Percentiles rank a stretch among this genome's conserved stretches.
Conservation (phyloP, 169 alveolate species). For the Cryptosporidium parvum region DNA sequence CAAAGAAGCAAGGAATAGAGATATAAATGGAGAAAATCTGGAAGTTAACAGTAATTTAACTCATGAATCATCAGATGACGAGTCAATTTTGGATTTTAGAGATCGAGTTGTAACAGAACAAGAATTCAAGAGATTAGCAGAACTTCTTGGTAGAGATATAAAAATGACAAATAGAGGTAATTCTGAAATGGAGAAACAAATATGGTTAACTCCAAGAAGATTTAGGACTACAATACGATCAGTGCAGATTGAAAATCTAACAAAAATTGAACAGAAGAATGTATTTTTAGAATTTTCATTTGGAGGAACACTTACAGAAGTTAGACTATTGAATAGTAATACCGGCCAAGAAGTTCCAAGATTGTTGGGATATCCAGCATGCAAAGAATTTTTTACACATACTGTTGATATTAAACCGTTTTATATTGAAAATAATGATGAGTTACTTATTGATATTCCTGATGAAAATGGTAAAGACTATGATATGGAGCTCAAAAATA, state of each 20-base stretch:
- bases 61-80: slow-evolving; percentile 19
- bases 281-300: slow-evolving; percentile 59
- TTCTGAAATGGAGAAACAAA: slow-evolving; percentile 64
- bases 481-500: slow-evolving; percentile 9
- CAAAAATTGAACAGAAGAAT: slow-evolving; percentile 24
- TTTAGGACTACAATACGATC: slow-evolving; percentile 74
- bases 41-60: slow-evolving; percentile 7
- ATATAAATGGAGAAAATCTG: background rate
- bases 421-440: slow-evolving; percentile 20
- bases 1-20: background rate
- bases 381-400: slow-evolving; percentile 66
- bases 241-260: slow-evolving; percentile 62
- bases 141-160: slow-evolving; percentile 49
- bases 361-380: slow-evolving; percentile 65
- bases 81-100: slow-evolving; percentile 69
- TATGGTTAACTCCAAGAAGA: slow-evolving; percentile 74
- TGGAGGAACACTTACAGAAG: slow-evolving; percentile 76
- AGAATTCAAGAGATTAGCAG: slow-evolving; percentile 42
- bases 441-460: slow-evolving; percentile 37
- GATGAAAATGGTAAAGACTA: slow-evolving; percentile 17
- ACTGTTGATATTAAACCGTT: slow-evolving; percentile 69
- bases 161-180: slow-evolving; percentile 55
- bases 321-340: slow-evolving; percentile 28
- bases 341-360: slow-evolving; percentile 58
- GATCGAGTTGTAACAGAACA: slow-evolving; percentile 74